Evolutionary conservation across 2,329 filamentous ascomycete species (phyloP).

Genomic region (Escovopsis weberi): DNA sequence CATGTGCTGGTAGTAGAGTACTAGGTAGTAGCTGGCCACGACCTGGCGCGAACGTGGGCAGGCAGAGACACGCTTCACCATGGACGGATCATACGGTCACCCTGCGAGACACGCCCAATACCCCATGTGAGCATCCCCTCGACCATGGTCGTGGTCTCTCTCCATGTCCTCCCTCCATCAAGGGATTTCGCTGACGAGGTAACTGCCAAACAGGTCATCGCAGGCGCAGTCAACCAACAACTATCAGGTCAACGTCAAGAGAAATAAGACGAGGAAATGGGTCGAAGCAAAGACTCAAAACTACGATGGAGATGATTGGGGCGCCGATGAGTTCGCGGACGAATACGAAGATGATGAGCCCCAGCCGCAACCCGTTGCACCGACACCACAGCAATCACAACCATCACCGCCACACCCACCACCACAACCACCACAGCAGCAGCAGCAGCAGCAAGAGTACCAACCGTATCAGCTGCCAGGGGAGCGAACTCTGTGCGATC

Average conservation of each 20-base stretch:
- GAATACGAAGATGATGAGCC: slow-evolving; percentile 33
- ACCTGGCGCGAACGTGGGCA: slow-evolving; percentile 1
- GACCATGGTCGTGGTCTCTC: neutral
- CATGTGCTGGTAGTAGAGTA: too few relatives aligned
- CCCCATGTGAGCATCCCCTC: slow-evolving; percentile 3
- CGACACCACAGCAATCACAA: slow-evolving; percentile 1
- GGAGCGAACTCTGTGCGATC: neutral
- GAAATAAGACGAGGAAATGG: slow-evolving; percentile 89
- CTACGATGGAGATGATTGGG: slow-evolving; percentile 94
- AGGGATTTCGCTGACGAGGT: too few relatives aligned
- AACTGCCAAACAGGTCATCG: slow-evolving; percentile 12
- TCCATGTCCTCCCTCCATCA: neutral
- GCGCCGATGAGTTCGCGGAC: slow-evolving; percentile 52
- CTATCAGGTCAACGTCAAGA: slow-evolving; percentile 77
- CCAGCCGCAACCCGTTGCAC: slow-evolving; percentile 19
- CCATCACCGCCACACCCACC: neutral
- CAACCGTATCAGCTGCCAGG: too few relatives aligned
- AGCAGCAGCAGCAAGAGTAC: too few relatives aligned
- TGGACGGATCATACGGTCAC: slow-evolving; percentile 6
- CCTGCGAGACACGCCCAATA: slow-evolving; percentile 4
- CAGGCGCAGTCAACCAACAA: slow-evolving; percentile 19
- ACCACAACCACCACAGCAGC: neutral
- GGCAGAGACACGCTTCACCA: neutral
- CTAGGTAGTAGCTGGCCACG: too few relatives aligned
- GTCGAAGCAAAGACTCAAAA: slow-evolving; percentile 72